Evolutionary conservation across 768 basidiomycete species (phyloP), one percentile per base, ranked within the genome.

Genomic region (Clavulina sp.): DNA sequence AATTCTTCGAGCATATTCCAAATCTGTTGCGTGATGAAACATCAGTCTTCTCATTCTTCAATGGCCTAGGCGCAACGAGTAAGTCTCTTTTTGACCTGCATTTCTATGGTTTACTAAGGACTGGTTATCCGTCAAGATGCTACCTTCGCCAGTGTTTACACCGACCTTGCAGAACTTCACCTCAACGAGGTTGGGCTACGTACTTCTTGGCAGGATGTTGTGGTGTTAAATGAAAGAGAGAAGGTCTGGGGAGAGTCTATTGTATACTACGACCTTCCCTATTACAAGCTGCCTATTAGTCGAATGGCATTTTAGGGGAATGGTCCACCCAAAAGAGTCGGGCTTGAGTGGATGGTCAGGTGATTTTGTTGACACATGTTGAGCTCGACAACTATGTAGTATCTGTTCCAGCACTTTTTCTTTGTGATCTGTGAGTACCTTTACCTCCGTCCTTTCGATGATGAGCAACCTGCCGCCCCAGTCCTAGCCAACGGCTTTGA

Each of bases 1-100:
- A 69, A 29, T 93, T 97, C 67, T 96, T 99, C 64, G 76, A 78
- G 51, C 68, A 73, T 41, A 64, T 95, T 2, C 87, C 86, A 2
- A 72, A 83, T 58, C 70, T 99, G 3, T 69, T 96, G 16, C 71
- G 72, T 21, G 78, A 78, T 13, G 73, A 77, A n/a, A 70, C 78
- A 13, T 81, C 83, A n/a, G 71, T 77, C 16, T 85, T 92, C 62
- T 82, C 88, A 54, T 99, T 97, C 67, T 99, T 97, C 73, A 88
- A 99, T 60, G 95, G 95, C 9, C 74, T 99, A 5, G 95, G 87
- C 16, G 93, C 92, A 29, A 96, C 89, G 5, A 89, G 87, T 84
- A 61, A 63, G 81, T 68, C 23, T 5, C 49, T 58, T 41, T 57
- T 43, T 28, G 5, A 29, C 50, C 44, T 55, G 26, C 38, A 4